These are phyloP conservation scores for Cadophora malorum DNA, from an alignment of 2,329 filamentous ascomycete species.

Conservation along the genomic window DNA sequence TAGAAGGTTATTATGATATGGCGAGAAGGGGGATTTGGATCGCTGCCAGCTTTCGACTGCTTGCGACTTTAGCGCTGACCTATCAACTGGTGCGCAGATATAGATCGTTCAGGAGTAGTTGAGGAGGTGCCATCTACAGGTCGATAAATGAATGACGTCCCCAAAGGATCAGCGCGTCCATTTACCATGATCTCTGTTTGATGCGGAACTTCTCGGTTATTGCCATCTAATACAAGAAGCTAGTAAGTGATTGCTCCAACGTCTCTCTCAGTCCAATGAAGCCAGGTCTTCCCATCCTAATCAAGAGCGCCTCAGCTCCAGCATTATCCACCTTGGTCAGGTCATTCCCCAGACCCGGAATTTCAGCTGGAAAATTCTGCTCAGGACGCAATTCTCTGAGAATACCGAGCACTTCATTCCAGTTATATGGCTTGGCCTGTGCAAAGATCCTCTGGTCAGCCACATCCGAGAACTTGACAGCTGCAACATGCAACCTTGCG, in stretches of 20 bases:
- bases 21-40: slow-evolving; percentile 42
- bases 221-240: neutral
- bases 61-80: slow-evolving; percentile 22
- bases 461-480: too few relatives aligned
- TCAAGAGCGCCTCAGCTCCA: neutral
- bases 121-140: neutral
- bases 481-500: too few relatives aligned
- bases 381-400: too few relatives aligned
- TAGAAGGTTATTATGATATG: slow-evolving; percentile 45
- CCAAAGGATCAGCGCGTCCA: neutral
- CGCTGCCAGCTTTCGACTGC: slow-evolving; percentile 34
- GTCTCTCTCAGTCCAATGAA: too few relatives aligned
- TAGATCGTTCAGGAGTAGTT: neutral
- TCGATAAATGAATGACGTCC: neutral
- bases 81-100: slow-evolving; percentile 25
- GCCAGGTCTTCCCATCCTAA: neutral
- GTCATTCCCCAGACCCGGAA: too few relatives aligned
- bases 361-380: too few relatives aligned
- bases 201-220: too few relatives aligned
- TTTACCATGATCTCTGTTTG: too few relatives aligned
- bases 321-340: too few relatives aligned
- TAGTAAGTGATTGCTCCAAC: neutral
- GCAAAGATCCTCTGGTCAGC: too few relatives aligned
- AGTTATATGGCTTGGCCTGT: too few relatives aligned
- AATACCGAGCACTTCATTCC: too few relatives aligned